These are phyloP conservation scores for cucumber (Cucumis sativus) DNA, from an alignment of 306 rosid species.

Conservation along the genomic window Cucumber_9930_V3 NC_026658.2:16971001-16971500, in stretches of 20 bases:
- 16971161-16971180: neutral
- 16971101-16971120: neutral
- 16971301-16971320: neutral
- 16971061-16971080: no score
- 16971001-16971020: no score
- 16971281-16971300: neutral
- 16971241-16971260: neutral
- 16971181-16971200: neutral
- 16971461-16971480: slow-evolving; percentile 22
- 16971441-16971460: slow-evolving; percentile 25
- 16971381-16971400: neutral
- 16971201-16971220: neutral
- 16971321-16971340: neutral
- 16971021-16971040: neutral
- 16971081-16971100: neutral
- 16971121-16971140: neutral
- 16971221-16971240: neutral
- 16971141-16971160: neutral
- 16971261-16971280: neutral
- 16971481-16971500: slow-evolving; percentile 25
- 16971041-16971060: neutral
- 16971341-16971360: neutral
- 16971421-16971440: slow-evolving; percentile 19
- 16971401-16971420: neutral
- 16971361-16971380: neutral